phyloP scores from a whole-genome alignment of 768 basidiomycete genomes.

The Tylopilus rubrobrunneus region DNA sequence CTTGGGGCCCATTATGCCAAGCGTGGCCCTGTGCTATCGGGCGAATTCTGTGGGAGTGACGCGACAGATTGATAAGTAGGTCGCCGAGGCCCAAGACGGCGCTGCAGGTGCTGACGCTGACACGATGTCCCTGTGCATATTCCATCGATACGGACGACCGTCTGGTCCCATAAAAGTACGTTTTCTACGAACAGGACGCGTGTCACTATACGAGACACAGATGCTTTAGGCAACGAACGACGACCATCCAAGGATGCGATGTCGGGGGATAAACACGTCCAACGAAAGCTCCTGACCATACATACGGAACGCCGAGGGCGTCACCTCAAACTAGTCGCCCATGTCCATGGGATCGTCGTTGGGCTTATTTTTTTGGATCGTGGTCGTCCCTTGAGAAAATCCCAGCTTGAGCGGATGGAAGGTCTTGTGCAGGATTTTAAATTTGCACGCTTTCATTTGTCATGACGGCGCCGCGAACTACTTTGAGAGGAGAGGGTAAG shows the following conservation, averaged over 20 bases:
- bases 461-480: background rate
- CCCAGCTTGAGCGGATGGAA: background rate
- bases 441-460: background rate
- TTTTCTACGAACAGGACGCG: background rate
- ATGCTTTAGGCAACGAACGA: background rate
- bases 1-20: background rate
- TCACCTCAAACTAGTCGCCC: slow-evolving; percentile 25
- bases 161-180: slow-evolving; percentile 23
- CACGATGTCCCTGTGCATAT: background rate
- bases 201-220: background rate
- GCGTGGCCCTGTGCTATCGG: background rate
- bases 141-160: slow-evolving; percentile 25
- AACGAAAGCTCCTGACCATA: background rate
- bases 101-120: background rate
- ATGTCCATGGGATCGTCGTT: slow-evolving; percentile 20
- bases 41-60: background rate
- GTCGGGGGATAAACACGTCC: background rate
- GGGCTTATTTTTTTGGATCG: slow-evolving; percentile 14
- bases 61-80: background rate
- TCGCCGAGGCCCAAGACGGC: background rate
- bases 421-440: background rate
- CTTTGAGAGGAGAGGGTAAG: too few relatives aligned
- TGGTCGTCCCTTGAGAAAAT: slow-evolving; percentile 15
- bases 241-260: background rate
- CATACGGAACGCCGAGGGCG: background rate